A percentile compares a stretch with the other conserved stretches of the same genome.
These are phyloP conservation scores for Monosporascus sp. DNA, from an alignment of 2,329 filamentous ascomycete genomes.

Conservation along the genomic window DNA sequence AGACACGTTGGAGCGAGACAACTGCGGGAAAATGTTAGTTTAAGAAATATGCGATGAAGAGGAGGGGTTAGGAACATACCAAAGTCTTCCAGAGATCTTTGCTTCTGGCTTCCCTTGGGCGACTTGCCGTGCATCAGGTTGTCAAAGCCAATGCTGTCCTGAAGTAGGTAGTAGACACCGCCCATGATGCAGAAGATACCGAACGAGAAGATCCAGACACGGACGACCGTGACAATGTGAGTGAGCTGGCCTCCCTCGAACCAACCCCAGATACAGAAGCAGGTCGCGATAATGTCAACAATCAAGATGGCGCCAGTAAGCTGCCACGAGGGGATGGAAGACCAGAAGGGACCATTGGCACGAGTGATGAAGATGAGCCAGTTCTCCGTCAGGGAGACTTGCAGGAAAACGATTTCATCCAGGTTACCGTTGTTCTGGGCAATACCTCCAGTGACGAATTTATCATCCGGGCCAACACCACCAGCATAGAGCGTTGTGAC, in stretches of 20 bases:
- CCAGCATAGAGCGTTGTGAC: constrained; percentile 75
- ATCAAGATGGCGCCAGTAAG: constrained; percentile 70
- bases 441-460: constrained; percentile 67
- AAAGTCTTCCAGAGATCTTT: constrained; percentile 83
- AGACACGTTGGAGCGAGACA: constrained; percentile 83
- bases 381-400: constrained; percentile 88
- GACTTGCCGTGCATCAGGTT: constrained; percentile 92
- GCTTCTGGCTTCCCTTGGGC: constrained; percentile 74
- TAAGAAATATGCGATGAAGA: constrained; percentile 1
- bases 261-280: constrained; percentile 83
- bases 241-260: constrained; percentile 63
- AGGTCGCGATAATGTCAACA: constrained; percentile 78
- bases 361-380: constrained; percentile 97
- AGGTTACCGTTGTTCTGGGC: constrained; percentile 83
- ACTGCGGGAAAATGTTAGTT: constrained; percentile 56
- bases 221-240: constrained; percentile 77
- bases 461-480: constrained; percentile 17
- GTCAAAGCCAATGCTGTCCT: constrained; percentile 77
- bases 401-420: constrained; percentile 79
- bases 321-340: constrained; percentile 82
- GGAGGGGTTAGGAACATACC: constrained; percentile 49
- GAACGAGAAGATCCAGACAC: constrained; percentile 88
- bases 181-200: constrained; percentile 83
- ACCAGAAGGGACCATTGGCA: constrained; percentile 90
- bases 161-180: constrained; percentile 70